Conservation (phyloP, 495 filamentous ascomycete species). For the Niebla homalea region DNA sequence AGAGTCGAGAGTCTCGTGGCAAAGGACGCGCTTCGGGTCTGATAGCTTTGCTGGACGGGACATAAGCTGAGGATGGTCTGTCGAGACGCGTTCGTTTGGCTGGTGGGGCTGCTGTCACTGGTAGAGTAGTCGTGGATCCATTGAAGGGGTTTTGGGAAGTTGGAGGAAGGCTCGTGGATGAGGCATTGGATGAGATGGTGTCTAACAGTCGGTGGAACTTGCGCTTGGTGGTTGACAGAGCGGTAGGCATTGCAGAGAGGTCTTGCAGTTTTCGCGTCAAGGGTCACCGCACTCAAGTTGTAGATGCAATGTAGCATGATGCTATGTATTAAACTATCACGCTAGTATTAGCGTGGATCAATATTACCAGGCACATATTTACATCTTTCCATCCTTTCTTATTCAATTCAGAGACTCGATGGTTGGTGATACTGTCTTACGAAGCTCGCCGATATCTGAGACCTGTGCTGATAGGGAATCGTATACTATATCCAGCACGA, state of each 20-base stretch:
- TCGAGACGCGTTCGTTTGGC: constrained; percentile 18
- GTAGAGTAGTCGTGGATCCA: constrained; percentile 16
- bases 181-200: constrained; percentile 35
- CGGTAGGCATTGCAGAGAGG: constrained; percentile 36
- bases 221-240: constrained; percentile 39
- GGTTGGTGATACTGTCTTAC: too few species aligned
- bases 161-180: constrained; percentile 14
- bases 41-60: constrained; percentile 9
- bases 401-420: too few species aligned
- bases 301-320: too few species aligned
- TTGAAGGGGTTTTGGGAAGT: constrained; percentile 12
- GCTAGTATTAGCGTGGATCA: too few species aligned
- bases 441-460: too few species aligned
- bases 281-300: too few species aligned
- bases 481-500: too few species aligned
- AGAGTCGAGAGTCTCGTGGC: constrained; percentile 23
- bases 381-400: too few species aligned
- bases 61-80: constrained; percentile 20
- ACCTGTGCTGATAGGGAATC: too few species aligned
- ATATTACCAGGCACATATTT: too few species aligned
- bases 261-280: too few species aligned
- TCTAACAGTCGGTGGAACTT: constrained; percentile 47
- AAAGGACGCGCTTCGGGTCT: constrained; percentile 13
- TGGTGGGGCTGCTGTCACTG: constrained; percentile 10
- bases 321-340: too few species aligned